Evolutionary conservation across 768 basidiomycete species (phyloP), one percentile per base, ranked within the genome.

Genomic region (Amanita fuliginea): DNA sequence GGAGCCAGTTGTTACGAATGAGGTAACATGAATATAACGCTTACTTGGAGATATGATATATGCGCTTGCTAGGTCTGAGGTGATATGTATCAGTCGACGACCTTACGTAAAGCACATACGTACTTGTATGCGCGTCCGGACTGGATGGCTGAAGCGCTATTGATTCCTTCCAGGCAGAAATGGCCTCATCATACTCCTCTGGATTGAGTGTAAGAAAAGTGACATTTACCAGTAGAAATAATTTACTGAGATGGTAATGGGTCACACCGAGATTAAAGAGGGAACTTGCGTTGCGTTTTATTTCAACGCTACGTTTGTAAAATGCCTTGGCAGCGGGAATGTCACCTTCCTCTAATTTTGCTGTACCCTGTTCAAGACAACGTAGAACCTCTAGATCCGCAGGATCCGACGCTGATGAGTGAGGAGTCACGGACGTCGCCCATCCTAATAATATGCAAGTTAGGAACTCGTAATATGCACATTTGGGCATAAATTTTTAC

Each of bases 101-200:
- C 54, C 46, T 49, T 51, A 10, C 48, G 22, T 48, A 22, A 51
- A 48, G 52, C 51, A 58, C 41, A 43, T 48, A 70, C 78, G 54
- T 63, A 90, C 90, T 92, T 33, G 86, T 90, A 66, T 93, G 90
- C 26, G 88, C 80, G 62, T 92, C 89, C 21, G 90, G 76, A 58
- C 86, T 90, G 47, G 81, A 77, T 32, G 90, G 90, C 56, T 91
- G 86, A 37, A 91, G 65, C 19, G 75, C 65, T 51, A 92, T 87
- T 3, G 85, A 86, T 57, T 88, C 86, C 54, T 89, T 85, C 90
- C 90, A 93, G 30, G 83, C 79, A 35, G 77, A 67, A 54, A 93
- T 92, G 26, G 90, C 90, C 30, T 85, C 79, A 57, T 89, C 84
- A 62, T 81, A 93, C 61, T 92, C 86, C 77, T 91, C 89, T 93